Evolutionary conservation across 768 basidiomycete species (phyloP), one percentile per base, ranked within the genome.

Genomic region (Russula brevipes): DNA sequence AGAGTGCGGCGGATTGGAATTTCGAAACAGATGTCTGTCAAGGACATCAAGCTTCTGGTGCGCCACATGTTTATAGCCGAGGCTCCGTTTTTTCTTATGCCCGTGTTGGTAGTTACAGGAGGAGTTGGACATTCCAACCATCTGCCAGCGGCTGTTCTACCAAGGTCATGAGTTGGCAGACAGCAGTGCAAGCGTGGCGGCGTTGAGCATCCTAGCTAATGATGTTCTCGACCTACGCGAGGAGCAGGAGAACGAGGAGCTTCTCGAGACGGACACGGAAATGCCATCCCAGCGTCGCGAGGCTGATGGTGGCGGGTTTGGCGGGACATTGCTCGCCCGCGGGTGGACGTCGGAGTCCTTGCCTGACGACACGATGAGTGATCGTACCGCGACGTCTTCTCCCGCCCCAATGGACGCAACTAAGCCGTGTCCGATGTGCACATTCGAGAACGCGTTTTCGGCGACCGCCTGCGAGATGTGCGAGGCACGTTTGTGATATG

Each of bases 41-140:
- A 87, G 72, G 89, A 92, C 16, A 82, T 93, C 69, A 92, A 91
- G 73, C 70, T 89, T 59, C 79, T 82, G 78, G 87, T 90, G 61
- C 62, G 82, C 73, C 36, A 35, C 38, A 14, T 35, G 41, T 4
- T 59, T 50, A 38, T 47, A 54, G 14, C 57, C 36, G 57, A n/a
- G 19, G 41, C 24, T 11, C 2, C 9, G 12, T 35, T 47, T 42
- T 30, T 57, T 54, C 39, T 63, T 57, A 62, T 41, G 24, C 19
- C 33, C 5, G 14, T 7, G 4, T 46, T 17, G 57, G 33, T 68
- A 91, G 90, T 70, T 91, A 47, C 83, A 87, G 51, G 80, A 82
- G 35, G 78, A 80, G 49, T 75, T 86, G 57, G 77, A 77, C 44
- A 85, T 92, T 60, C 87, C 91, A 41, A 86, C 87, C 10, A 89